phyloP scores from a whole-genome alignment of 805 yeast species.

The Candida vaughaniae region DNA sequence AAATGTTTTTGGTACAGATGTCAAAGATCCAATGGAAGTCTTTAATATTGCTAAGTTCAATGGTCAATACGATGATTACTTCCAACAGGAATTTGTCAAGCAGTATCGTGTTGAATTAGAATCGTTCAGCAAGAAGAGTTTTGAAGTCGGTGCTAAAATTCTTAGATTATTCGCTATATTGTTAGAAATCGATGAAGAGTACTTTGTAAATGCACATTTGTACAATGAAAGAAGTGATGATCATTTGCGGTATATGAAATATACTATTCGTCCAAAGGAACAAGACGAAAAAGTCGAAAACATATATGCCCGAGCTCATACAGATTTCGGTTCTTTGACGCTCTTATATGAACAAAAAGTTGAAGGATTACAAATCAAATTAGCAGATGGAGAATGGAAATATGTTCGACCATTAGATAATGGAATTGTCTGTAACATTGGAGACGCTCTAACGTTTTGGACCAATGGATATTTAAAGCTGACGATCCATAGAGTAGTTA shows the following conservation, averaged over 20 bases:
- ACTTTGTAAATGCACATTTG: conserved; percentile 28
- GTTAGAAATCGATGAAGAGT: conserved; percentile 29
- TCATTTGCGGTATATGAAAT: conserved; percentile 33
- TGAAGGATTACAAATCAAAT: conserved; percentile 33
- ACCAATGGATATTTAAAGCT: conserved; percentile 36
- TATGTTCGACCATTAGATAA: conserved; percentile 32
- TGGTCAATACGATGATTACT: conserved; percentile 19
- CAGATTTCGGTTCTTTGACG: conserved; percentile 37
- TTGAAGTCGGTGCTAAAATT: conserved; percentile 14
- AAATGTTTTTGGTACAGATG: conserved; percentile 28
- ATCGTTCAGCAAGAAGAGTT: conserved; percentile 20
- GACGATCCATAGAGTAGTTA: conserved; percentile 32
- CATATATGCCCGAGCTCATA: conserved; percentile 35
- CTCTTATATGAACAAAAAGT: conserved; percentile 34
- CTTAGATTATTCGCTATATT: conserved; percentile 31
- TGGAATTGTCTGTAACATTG: conserved; percentile 34
- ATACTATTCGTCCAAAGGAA: conserved; percentile 25
- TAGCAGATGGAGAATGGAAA: conserved; percentile 30
- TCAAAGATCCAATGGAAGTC: conserved; percentile 28
- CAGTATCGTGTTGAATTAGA: conserved; percentile 21
- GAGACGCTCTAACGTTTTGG: conserved; percentile 35
- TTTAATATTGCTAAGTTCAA: conserved; percentile 33
- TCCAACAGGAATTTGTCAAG: conserved; percentile 16
- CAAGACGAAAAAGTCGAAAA: conserved; percentile 31
- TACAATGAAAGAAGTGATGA: conserved; percentile 36